Percentiles rank a stretch among this genome's conserved stretches.
These are phyloP conservation scores for Ceratocystis cubensis DNA, from an alignment of 2,329 filamentous ascomycete species.

Conservation along the genomic window DNA sequence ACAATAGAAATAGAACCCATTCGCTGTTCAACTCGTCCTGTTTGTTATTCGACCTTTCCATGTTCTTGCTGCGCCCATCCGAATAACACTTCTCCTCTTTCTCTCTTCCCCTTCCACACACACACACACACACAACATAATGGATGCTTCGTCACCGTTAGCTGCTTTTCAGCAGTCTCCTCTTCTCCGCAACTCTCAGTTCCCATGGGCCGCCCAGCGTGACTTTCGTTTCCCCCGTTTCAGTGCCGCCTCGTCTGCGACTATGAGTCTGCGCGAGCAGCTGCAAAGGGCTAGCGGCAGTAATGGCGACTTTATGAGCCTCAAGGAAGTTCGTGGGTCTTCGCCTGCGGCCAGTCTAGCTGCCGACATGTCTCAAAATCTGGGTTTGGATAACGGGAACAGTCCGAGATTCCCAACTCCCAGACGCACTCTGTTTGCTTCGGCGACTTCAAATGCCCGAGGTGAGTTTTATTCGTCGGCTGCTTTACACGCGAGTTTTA, in stretches of 20 bases:
- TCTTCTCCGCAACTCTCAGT: constrained; percentile 32
- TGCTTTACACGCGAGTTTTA: not conserved
- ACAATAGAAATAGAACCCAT: not conserved
- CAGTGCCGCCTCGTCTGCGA: constrained; percentile 44
- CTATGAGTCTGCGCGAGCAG: constrained; percentile 66
- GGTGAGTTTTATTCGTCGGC: not conserved
- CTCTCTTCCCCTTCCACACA: not conserved
- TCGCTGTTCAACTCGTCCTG: constrained; percentile 6
- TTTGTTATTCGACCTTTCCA: not conserved
- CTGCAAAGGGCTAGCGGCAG: constrained; percentile 38
- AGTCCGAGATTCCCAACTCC: constrained; percentile 39
- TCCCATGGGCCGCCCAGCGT: constrained; percentile 41
- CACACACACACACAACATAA: constrained; percentile 31
- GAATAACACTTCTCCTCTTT: not conserved
- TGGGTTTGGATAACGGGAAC: constrained; percentile 70
- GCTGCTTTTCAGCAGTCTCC: constrained; percentile 75
- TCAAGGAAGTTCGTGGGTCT: constrained; percentile 66
- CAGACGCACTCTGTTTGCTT: constrained; percentile 31
- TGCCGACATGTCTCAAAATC: constrained; percentile 91
- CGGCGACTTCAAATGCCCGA: constrained; percentile 25
- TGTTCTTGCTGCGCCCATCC: constrained; percentile 1
- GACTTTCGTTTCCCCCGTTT: constrained; percentile 41
- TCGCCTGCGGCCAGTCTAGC: constrained; percentile 86
- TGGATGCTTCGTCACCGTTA: constrained; percentile 90
- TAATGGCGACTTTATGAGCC: constrained; percentile 62